Percentiles rank a stretch among this genome's conserved stretches.
These are phyloP conservation scores for Polytrichum formosum DNA, from an alignment of 225 moss, liverwort and hornwort species.

Conservation along the genomic window DNA sequence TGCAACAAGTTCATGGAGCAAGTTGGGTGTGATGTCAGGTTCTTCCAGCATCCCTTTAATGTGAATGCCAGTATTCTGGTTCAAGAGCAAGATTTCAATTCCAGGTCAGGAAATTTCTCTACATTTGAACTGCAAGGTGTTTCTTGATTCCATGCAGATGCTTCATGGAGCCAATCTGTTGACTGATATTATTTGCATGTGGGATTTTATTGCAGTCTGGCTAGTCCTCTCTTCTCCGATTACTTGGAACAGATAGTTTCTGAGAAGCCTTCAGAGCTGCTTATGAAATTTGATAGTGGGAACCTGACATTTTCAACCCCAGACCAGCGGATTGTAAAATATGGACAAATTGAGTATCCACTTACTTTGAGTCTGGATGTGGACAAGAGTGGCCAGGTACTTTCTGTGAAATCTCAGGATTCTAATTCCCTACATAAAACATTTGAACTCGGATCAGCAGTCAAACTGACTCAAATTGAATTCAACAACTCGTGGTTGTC, in stretches of 20 bases:
- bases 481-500: constrained; percentile 43
- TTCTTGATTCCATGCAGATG: not conserved
- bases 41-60: constrained; percentile 49
- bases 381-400: constrained; percentile 41
- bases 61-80: constrained; percentile 42
- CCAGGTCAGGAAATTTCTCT: constrained; percentile 25
- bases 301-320: constrained; percentile 37
- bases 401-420: constrained; percentile 34
- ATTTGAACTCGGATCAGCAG: constrained; percentile 42
- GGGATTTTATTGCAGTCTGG: constrained; percentile 8
- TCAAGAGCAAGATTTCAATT: constrained; percentile 44
- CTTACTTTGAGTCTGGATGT: constrained; percentile 31
- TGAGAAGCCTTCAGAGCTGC: constrained; percentile 27
- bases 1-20: not conserved
- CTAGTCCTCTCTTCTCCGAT: constrained; percentile 37
- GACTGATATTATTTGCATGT: not conserved
- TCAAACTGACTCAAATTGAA: constrained; percentile 37
- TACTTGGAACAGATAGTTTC: constrained; percentile 42
- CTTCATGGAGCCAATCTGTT: not conserved
- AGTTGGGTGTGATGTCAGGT: constrained; percentile 10
- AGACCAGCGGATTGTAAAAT: constrained; percentile 15
- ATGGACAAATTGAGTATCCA: constrained; percentile 37
- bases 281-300: constrained; percentile 37
- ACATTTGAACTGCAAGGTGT: not conserved
- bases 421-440: constrained; percentile 16